Conservation (phyloP, 2,329 filamentous ascomycete genomes). For the Cytospora mali region DNA sequence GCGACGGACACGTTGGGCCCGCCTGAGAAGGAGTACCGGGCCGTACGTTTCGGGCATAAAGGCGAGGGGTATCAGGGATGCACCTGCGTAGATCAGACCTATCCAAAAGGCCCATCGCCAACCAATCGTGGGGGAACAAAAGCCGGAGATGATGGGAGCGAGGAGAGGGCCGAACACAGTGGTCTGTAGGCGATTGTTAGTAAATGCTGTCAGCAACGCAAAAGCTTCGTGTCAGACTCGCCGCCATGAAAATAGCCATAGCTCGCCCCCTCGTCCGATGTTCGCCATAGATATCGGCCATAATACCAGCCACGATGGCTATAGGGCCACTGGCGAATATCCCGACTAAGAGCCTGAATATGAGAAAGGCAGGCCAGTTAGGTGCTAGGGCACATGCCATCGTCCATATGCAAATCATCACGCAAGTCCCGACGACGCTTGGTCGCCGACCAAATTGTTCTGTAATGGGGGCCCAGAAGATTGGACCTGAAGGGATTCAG, state of each 20-base stretch:
- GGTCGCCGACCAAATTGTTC: slow-evolving; percentile 64
- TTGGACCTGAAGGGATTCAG: slow-evolving; percentile 41
- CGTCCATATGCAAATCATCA: slow-evolving; percentile 53
- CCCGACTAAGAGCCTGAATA: slow-evolving; percentile 58
- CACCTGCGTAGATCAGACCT: slow-evolving; percentile 67
- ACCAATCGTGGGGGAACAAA: slow-evolving; percentile 56
- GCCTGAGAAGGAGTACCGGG: slow-evolving; percentile 58
- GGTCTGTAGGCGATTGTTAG: slow-evolving; percentile 41
- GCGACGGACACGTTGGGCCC: slow-evolving; percentile 60
- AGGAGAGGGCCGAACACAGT: slow-evolving; percentile 69
- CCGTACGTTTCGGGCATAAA: slow-evolving; percentile 67
- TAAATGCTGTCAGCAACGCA: not conserved
- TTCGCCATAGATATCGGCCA: slow-evolving; percentile 67
- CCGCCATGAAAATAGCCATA: slow-evolving; percentile 67
- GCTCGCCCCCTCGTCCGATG: slow-evolving; percentile 58
- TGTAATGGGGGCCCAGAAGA: slow-evolving; percentile 66
- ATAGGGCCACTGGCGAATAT: slow-evolving; percentile 61
- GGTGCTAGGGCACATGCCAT: slow-evolving; percentile 59
- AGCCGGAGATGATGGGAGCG: slow-evolving; percentile 67
- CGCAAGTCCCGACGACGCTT: slow-evolving; percentile 49
- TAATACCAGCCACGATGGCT: slow-evolving; percentile 63
- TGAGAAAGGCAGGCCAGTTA: slow-evolving; percentile 53
- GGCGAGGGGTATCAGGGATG: slow-evolving; percentile 60
- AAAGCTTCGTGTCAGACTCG: slow-evolving; percentile 36
- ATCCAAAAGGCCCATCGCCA: slow-evolving; percentile 77